A percentile compares a stretch with the other conserved stretches of the same genome.
Conservation (phyloP, 2,329 filamentous ascomycete species). For the Phaeosphaeria sp. region DNA sequence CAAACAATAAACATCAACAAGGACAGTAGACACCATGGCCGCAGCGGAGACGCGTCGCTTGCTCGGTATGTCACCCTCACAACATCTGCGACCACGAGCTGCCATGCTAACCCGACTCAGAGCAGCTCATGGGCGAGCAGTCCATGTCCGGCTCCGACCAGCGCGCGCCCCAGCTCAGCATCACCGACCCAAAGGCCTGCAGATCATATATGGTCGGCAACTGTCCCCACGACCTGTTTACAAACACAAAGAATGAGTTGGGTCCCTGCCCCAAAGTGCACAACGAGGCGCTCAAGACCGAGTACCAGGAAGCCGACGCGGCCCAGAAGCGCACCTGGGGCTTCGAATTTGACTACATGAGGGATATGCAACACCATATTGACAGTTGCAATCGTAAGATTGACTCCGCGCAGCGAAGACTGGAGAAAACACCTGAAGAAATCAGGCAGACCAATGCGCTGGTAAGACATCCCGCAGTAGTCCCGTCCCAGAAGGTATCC, state of each 20-base stretch:
- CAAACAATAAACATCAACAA: slow-evolving; percentile 9
- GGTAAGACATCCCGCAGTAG: slow-evolving; percentile 49
- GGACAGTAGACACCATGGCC: slow-evolving; percentile 71
- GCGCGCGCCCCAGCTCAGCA: slow-evolving; percentile 80
- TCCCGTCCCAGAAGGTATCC: neutral
- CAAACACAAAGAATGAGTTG: slow-evolving; percentile 98
- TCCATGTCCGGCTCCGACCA: slow-evolving; percentile 78
- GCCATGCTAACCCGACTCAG: slow-evolving; percentile 52
- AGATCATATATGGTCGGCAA: slow-evolving; percentile 92
- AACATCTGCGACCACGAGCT: neutral
- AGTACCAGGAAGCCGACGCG: slow-evolving; percentile 79
- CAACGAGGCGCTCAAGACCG: slow-evolving; percentile 83
- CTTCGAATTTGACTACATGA: slow-evolving; percentile 96
- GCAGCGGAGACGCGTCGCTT: slow-evolving; percentile 97
- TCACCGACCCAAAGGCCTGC: slow-evolving; percentile 93
- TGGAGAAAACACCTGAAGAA: slow-evolving; percentile 98
- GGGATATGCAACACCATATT: slow-evolving; percentile 95
- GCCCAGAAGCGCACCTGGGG: slow-evolving; percentile 78
- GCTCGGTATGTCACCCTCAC: slow-evolving; percentile 64
- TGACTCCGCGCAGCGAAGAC: slow-evolving; percentile 82
- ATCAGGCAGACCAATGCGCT: slow-evolving; percentile 92
- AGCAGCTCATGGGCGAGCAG: slow-evolving; percentile 81
- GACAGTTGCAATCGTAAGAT: slow-evolving; percentile 96
- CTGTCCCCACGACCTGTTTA: slow-evolving; percentile 98
- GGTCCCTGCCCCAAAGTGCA: slow-evolving; percentile 89